phyloP scores from a whole-genome alignment of 345 rosid genomes.

The Lumnitzera littorea region DNA sequence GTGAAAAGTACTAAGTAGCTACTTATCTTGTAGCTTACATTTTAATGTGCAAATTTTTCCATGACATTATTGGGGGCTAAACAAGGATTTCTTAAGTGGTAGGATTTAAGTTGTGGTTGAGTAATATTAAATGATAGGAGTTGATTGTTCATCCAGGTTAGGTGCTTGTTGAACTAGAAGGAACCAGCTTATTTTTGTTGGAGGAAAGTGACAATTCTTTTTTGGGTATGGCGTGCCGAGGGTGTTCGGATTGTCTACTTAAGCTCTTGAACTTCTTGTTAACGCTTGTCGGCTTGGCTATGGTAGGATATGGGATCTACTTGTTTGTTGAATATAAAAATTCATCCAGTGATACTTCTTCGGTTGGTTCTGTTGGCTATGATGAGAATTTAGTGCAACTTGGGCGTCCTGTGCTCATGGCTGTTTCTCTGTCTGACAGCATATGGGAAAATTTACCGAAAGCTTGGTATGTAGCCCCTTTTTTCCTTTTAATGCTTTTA shows the following conservation, averaged over 20 bases:
- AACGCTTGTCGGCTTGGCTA: constrained; percentile 72
- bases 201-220: background rate
- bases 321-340: constrained; percentile 68
- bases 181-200: constrained; percentile 1
- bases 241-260: constrained; percentile 70
- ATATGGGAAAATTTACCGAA: constrained; percentile 59
- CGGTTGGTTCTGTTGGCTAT: constrained; percentile 21
- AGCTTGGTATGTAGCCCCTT: constrained; percentile 60
- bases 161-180: constrained; percentile 24
- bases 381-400: constrained; percentile 36
- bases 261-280: constrained; percentile 79
- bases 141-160: too few relatives aligned
- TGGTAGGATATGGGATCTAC: constrained; percentile 95
- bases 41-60: too few relatives aligned
- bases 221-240: constrained; percentile 66
- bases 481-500: background rate
- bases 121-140: too few relatives aligned
- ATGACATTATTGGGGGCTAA: too few relatives aligned
- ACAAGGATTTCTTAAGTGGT: too few relatives aligned
- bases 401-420: constrained; percentile 83
- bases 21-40: too few relatives aligned
- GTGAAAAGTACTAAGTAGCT: too few relatives aligned
- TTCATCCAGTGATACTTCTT: constrained; percentile 21
- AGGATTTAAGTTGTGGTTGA: too few relatives aligned
- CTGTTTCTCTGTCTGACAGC: constrained; percentile 45